Conservation (phyloP, 768 basidiomycete genomes). For the Suillus americanus region DNA sequence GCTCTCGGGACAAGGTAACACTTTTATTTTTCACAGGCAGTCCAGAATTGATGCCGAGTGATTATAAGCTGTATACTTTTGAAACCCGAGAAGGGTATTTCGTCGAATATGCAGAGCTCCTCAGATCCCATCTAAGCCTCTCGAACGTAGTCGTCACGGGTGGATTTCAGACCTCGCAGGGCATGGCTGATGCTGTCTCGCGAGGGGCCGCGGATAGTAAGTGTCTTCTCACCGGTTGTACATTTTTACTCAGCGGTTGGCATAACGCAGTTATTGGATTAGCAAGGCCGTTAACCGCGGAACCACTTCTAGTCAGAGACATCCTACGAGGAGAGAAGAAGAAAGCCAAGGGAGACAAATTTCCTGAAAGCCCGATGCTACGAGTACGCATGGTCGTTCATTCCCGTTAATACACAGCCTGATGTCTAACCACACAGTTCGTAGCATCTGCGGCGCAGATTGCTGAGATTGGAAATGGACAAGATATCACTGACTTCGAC, state of each 20-base stretch:
- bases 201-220: conserved; percentile 26
- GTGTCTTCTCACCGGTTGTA: conserved; percentile 4
- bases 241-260: background rate
- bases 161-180: conserved; percentile 27
- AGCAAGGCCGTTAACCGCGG: conserved; percentile 30
- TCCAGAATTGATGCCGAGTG: background rate
- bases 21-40: background rate
- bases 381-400: conserved; percentile 17
- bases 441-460: conserved; percentile 31
- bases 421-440: conserved; percentile 20
- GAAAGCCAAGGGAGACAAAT: conserved; percentile 23
- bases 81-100: conserved; percentile 29
- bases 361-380: conserved; percentile 39
- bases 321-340: conserved; percentile 25
- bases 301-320: conserved; percentile 29
- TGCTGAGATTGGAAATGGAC: conserved; percentile 34
- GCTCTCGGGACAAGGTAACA: conserved; percentile 13
- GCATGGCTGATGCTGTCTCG: conserved; percentile 29
- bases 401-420: background rate
- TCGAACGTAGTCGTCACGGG: conserved; percentile 31
- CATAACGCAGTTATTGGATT: conserved; percentile 27
- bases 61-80: conserved; percentile 13
- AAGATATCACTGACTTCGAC: conserved; percentile 32
- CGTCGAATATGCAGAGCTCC: conserved; percentile 28
- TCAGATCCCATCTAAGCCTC: conserved; percentile 23